Conservation (phyloP, 345 rosid genomes). For the Eucalyptus polyanthemos region DNA sequence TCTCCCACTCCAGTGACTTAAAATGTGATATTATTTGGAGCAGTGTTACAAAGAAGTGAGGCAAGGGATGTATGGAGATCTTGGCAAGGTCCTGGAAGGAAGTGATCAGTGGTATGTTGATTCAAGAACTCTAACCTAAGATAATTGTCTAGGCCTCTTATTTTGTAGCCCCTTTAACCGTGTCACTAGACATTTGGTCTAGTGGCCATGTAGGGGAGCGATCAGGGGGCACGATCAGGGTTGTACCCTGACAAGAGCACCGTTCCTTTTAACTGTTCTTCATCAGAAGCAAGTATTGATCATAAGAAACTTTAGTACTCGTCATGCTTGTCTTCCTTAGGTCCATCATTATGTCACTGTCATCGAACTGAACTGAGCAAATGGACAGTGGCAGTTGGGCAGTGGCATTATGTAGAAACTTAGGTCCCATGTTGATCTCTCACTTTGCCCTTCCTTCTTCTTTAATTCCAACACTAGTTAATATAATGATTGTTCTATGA, state of each 20-base stretch:
- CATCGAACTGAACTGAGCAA: neutral
- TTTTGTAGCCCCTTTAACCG: neutral
- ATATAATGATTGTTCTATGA: neutral
- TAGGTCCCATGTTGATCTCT: neutral
- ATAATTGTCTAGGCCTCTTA: neutral
- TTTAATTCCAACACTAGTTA: neutral
- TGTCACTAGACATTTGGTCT: neutral
- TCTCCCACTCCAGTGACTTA: neutral
- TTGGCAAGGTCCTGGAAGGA: conserved; percentile 72
- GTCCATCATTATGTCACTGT: neutral
- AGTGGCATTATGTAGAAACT: neutral
- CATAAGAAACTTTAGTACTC: no score
- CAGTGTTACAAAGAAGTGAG: conserved; percentile 69
- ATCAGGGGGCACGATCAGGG: neutral
- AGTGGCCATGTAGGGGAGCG: neutral
- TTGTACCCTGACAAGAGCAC: neutral
- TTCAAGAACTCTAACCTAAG: neutral
- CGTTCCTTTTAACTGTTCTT: no score
- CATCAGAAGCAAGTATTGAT: no score
- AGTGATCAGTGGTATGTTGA: conserved; percentile 60
- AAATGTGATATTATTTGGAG: neutral
- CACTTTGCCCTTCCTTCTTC: neutral
- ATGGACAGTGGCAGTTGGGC: neutral
- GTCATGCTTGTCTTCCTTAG: no score
- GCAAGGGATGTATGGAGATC: conserved; percentile 57